phyloP scores from a whole-genome alignment of 768 basidiomycete species.

The Suillus subalutaceus region DNA sequence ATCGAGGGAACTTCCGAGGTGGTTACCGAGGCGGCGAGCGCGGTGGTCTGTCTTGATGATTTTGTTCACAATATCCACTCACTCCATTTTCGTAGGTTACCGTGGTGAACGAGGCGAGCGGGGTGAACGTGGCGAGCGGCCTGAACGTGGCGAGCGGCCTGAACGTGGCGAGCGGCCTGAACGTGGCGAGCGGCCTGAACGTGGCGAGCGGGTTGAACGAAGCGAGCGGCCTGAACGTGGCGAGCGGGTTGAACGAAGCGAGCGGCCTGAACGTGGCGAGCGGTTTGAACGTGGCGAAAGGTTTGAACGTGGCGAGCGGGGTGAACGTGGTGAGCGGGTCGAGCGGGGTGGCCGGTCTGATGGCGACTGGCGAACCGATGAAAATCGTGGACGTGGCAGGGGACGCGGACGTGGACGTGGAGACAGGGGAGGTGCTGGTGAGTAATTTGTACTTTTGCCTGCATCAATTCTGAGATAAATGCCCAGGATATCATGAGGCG shows the following conservation, averaged over 20 bases:
- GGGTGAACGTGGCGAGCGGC: background rate
- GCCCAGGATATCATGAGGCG: slow-evolving; percentile 25
- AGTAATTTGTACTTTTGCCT: background rate
- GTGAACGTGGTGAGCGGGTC: slow-evolving; percentile 19
- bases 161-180: background rate
- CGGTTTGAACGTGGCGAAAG: background rate
- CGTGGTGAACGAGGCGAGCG: slow-evolving; percentile 10
- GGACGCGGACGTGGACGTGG: slow-evolving; percentile 49
- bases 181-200: background rate
- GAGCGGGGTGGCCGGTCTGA: slow-evolving; percentile 23
- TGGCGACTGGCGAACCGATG: slow-evolving; percentile 54
- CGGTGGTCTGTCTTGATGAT: slow-evolving; percentile 15
- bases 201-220: background rate
- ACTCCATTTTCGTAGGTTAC: slow-evolving; percentile 17
- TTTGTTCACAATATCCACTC: background rate
- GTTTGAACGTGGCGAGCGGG: slow-evolving; percentile 35
- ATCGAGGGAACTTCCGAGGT: slow-evolving; percentile 40
- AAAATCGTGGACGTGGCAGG: slow-evolving; percentile 43
- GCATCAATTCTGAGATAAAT: slow-evolving; percentile 1
- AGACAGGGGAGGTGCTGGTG: slow-evolving; percentile 21
- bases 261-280: background rate
- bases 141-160: background rate
- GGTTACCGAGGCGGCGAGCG: slow-evolving; percentile 40
- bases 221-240: background rate
- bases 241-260: background rate